Evolutionary conservation across 305 asterid species (phyloP), one percentile per base, ranked within the genome.

Genomic region (Solanum aculeatissimum): DNA sequence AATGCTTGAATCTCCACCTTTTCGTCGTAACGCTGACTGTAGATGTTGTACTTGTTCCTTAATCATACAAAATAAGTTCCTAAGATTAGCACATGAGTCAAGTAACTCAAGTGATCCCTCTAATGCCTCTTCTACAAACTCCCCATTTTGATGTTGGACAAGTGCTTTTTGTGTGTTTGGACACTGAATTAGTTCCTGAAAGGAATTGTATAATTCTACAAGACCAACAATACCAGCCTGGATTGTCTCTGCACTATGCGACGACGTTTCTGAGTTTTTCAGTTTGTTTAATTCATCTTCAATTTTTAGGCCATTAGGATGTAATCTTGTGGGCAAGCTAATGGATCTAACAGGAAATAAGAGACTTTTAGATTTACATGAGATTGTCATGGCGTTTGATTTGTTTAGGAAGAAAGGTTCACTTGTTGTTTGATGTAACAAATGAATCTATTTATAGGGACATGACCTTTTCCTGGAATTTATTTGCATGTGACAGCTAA

Each of bases 311-410:
- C 93, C 84, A 55, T 85, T 88, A 29, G 88, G 87, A 62, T 93
- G 89, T 53, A 92, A 85, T 71, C 97, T 92, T 85, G 98, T 86
- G 66, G 98, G 97, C 40, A 95, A 88, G 83, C 98, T 94, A 38
- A 93, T 93, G 58, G 97, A 95, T 80, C 98, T 94, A 7, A 75
- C 85, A 83, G 89, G 92, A 14, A 45, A 86, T 85, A 90, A 93
- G 18, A 62, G 53, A 29, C 77, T 74, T 16, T 19, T 57, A 62
- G 87, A 80, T 81, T 40, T 57, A 47, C 68, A 87, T 51, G 88
- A 87, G 54, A 70, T 82, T 70, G 89, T 91, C 98, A 94, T 91
- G 40, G 1, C 53, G 38, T 58, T 83, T 60, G 0, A 23, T 15
- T n/a, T 38, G 68, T 47, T 40, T 21, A 75, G 21, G 58, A 57